Evolutionary conservation across 257 asterid genomes (phyloP).

Genomic region (Gynochthodes officinalis): DNA sequence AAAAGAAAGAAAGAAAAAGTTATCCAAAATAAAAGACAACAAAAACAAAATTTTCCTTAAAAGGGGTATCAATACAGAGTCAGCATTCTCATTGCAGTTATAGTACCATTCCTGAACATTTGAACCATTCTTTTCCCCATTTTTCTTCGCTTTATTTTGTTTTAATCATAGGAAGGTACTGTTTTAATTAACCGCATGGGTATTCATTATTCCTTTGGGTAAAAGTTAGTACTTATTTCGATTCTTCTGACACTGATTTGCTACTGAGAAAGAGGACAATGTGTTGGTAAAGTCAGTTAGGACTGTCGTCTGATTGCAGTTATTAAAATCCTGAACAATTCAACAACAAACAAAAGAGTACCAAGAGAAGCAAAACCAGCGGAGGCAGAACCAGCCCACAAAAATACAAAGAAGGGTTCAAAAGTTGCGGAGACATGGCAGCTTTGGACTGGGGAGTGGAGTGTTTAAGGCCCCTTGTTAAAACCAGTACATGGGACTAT

Average conservation of each 20-base stretch:
- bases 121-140: conserved; percentile 18
- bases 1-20: not conserved
- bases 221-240: conserved; percentile 15
- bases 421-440: conserved; percentile 32
- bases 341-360: not conserved
- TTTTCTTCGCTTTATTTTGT: not conserved
- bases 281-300: conserved; percentile 34
- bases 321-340: conserved; percentile 1
- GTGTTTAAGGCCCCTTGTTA: conserved; percentile 55
- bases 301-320: conserved; percentile 38
- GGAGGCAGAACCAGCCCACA: conserved; percentile 14
- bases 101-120: conserved; percentile 15
- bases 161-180: not conserved
- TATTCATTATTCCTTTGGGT: not conserved
- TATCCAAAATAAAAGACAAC: not conserved
- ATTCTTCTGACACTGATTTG: conserved; percentile 63
- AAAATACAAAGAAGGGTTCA: conserved; percentile 43
- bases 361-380: not conserved
- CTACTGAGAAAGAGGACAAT: conserved; percentile 31
- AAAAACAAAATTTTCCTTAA: conserved; percentile 5
- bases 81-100: conserved; percentile 14
- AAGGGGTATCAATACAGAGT: conserved; percentile 7
- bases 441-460: conserved; percentile 42
- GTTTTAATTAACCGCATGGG: not conserved
- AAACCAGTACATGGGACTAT: conserved; percentile 60